phyloP scores from a whole-genome alignment of 495 filamentous ascomycete genomes.

The Entonaema liquescens region DNA sequence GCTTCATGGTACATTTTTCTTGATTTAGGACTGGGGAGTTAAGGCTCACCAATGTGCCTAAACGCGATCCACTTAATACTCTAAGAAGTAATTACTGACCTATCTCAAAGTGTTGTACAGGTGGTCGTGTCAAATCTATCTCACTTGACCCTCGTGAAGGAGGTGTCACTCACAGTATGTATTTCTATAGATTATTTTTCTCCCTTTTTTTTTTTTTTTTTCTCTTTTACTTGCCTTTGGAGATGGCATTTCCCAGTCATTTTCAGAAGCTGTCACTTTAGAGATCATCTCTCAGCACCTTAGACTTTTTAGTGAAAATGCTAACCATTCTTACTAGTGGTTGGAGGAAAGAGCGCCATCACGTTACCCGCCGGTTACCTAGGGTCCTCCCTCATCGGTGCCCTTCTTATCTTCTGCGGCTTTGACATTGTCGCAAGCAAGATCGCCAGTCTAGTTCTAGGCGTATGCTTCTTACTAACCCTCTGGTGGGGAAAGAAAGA shows the following conservation, averaged over 20 bases:
- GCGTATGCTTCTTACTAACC: constrained; percentile 76
- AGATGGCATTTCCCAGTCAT: neutral
- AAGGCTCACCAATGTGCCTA: too few relatives aligned
- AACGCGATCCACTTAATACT: neutral
- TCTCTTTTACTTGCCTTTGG: too few relatives aligned
- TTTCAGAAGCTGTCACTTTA: neutral
- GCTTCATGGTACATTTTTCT: neutral
- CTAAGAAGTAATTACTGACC: neutral
- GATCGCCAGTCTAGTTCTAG: constrained; percentile 74
- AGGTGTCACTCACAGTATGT: constrained; percentile 67
- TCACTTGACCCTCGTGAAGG: constrained; percentile 72
- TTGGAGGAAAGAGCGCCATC: constrained; percentile 75
- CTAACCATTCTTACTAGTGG: constrained; percentile 71
- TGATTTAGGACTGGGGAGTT: neutral
- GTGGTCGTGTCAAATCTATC: constrained; percentile 77
- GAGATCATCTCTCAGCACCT: constrained; percentile 22
- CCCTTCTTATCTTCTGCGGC: constrained; percentile 79
- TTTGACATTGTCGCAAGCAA: constrained; percentile 84
- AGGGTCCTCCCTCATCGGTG: constrained; percentile 77
- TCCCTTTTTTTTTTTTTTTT: neutral
- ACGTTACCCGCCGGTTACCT: constrained; percentile 82
- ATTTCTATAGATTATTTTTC: neutral
- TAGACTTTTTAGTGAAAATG: constrained; percentile 73
- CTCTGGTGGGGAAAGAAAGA: constrained; percentile 82
- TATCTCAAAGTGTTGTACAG: constrained; percentile 62